Evolutionary conservation across 148 eudicot genomes (phyloP).

Genomic region (Simmondsia chinensis): DNA sequence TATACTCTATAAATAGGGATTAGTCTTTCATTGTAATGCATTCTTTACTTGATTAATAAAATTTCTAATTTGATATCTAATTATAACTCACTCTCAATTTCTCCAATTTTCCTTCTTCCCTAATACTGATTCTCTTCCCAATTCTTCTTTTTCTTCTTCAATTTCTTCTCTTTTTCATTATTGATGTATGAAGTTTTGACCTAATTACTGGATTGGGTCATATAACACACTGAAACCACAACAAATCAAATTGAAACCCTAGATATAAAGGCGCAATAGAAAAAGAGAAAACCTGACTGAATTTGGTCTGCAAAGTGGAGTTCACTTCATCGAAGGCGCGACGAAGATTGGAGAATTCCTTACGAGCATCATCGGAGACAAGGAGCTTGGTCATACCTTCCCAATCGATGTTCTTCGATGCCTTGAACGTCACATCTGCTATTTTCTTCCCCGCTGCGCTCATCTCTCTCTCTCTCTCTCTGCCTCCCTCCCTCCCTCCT

Average conservation of each 20-base stretch:
- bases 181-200: too few relatives aligned
- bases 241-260: neutral
- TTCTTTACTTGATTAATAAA: too few relatives aligned
- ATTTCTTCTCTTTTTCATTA: too few relatives aligned
- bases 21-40: too few relatives aligned
- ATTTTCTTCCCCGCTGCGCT: slow-evolving; percentile 71
- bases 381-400: slow-evolving; percentile 72
- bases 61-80: too few relatives aligned
- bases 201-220: too few relatives aligned
- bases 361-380: slow-evolving; percentile 69
- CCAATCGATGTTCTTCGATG: slow-evolving; percentile 65
- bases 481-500: slow-evolving; percentile 12
- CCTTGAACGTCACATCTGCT: slow-evolving; percentile 53
- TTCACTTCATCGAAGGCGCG: slow-evolving; percentile 90
- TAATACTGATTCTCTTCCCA: too few relatives aligned
- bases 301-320: slow-evolving; percentile 63
- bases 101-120: too few relatives aligned
- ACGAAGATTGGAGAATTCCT: slow-evolving; percentile 79
- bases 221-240: neutral
- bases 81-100: too few relatives aligned
- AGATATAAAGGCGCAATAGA: neutral
- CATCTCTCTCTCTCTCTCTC: slow-evolving; percentile 36
- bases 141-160: too few relatives aligned
- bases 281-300: slow-evolving; percentile 61
- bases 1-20: too few relatives aligned